Evolutionary conservation across 306 rosid species (phyloP), one percentile per base, ranked within the genome.

Genomic region (Prunus mume): DNA sequence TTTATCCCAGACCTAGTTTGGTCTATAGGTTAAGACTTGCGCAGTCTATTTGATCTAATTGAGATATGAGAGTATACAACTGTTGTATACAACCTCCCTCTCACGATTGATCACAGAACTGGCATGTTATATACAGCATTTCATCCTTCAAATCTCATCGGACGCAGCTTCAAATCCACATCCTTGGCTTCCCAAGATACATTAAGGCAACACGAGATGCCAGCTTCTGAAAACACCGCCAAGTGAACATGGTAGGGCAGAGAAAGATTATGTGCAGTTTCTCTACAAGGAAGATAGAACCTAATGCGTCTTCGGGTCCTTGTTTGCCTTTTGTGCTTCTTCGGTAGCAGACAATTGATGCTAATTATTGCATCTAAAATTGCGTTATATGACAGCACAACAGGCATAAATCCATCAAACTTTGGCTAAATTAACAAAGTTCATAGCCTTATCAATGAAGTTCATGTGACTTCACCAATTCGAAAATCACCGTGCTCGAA

Each of bases 401-500:
- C 82, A 0, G 91, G 93, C 82, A 91, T 81, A 73, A 88, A 91
- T 1, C 98, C 96, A 34, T 85, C 87, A 18, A 34, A 28, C 54
- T 63, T 85, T 83, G 0, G 97, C 91, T 5, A 5, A 32, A 32
- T 5, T 32, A 32, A 4, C 38, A 32, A 32, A 4, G 6, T 34
- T 34, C 2, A 34, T 5, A 34, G 41, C 41, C 41, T 34, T 34
- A 34, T 34, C 41, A 9, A 76, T 51, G 51, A 86, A 80, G 30
- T 74, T 84, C 69, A 94, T 46, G 46, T 30, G 88, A 88, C 81
- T 94, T 91, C 15, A 90, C 89, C 32, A 94, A 84, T 69, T 91
- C 95, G 47, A 91, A 85, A 6, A 87, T 93, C 19, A 91, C 90
- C 5, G 96, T 87, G 87, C 88, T 82, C 9, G 96, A 86, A 69